Evolutionary conservation across 2,329 filamentous ascomycete species (phyloP), one percentile per base, ranked within the genome.

Genomic region (Xylaria sp.): DNA sequence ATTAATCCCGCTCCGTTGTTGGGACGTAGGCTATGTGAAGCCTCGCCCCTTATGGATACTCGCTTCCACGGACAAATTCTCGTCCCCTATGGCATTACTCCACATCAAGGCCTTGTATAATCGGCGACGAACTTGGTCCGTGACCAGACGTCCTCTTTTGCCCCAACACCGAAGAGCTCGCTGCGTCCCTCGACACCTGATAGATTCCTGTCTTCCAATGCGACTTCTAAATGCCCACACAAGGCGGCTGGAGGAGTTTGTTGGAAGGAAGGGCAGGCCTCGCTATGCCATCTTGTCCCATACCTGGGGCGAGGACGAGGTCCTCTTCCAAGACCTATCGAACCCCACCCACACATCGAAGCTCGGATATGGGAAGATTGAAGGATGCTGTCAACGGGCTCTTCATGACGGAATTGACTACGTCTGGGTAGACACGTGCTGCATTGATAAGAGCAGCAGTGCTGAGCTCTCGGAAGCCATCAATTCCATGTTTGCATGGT

Each of bases 361-460:
- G 17, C 42, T 34, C 17, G 47, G 43, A 37, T 50, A 43, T 39
- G 7, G 7, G 1, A 52, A 52, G 45, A 56, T 56, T 18, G 24
- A 45, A 45, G 44, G 29, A 38, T 44, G 44, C 41, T 56, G 49
- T 17, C 39, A 19, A 29, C 44, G 41, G 29, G 49, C 53, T 13
- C 21, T 45, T 34, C 17, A 24, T 11, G 44, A 52, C 19, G n/a
- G 21, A 1, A 16, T 34, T 17, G 37, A 24, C 8, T 56, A 44
- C 9, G 48, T 47, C n/a, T 56, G 51, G 51, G 20, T 54, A 16
- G 51, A 54, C n/a, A 54, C 51, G 19, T 54, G 45, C 40, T 53
- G 45, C 11, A 53, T 53, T 39, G 44, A 53, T 17, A 53, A 53
- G 34, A 46, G 41, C 18, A 42, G 50, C 24, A 47, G 45, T 26